A percentile compares a stretch with the other conserved stretches of the same genome.
Conservation (phyloP, 208 protist species). For the Acanthamoeba castellanii region DNA sequence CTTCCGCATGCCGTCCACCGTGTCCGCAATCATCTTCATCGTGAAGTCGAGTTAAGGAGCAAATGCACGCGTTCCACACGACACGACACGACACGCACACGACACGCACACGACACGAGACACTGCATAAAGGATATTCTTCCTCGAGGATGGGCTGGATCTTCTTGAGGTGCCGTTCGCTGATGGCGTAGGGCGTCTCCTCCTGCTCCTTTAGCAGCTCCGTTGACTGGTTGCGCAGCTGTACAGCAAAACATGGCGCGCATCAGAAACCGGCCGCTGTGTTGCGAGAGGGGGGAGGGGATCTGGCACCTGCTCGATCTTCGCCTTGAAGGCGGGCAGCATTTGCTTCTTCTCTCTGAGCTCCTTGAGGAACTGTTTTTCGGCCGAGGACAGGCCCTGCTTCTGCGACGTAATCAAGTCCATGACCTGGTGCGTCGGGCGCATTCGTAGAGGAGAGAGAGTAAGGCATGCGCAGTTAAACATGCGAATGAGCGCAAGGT, state of each 20-base stretch:
- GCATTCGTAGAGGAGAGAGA: neutral
- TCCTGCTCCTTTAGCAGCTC: neutral
- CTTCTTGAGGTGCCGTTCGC: constrained; percentile 66
- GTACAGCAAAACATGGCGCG: neutral
- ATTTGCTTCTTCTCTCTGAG: constrained; percentile 51
- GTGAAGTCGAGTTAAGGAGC: constrained; percentile 35
- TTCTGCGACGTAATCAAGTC: constrained; percentile 48
- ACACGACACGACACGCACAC: neutral
- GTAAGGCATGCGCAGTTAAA: neutral
- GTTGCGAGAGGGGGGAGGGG: too few relatives aligned
- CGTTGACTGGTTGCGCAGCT: constrained; percentile 22
- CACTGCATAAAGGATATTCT: constrained; percentile 67
- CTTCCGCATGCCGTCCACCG: constrained; percentile 53
- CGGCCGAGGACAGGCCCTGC: constrained; percentile 43
- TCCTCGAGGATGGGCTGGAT: constrained; percentile 67
- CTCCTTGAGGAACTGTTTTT: constrained; percentile 66
- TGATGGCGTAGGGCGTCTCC: constrained; percentile 52
- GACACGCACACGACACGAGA: constrained; percentile 25
- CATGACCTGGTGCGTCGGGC: neutral
- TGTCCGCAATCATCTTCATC: constrained; percentile 71
- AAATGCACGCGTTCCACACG: neutral
- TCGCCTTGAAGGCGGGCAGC: neutral
- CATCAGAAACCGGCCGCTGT: neutral
- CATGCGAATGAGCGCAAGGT: neutral
- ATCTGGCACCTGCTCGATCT: constrained; percentile 53